Conservation (phyloP, 768 basidiomycete genomes). For the Psilocybe sp. region DNA sequence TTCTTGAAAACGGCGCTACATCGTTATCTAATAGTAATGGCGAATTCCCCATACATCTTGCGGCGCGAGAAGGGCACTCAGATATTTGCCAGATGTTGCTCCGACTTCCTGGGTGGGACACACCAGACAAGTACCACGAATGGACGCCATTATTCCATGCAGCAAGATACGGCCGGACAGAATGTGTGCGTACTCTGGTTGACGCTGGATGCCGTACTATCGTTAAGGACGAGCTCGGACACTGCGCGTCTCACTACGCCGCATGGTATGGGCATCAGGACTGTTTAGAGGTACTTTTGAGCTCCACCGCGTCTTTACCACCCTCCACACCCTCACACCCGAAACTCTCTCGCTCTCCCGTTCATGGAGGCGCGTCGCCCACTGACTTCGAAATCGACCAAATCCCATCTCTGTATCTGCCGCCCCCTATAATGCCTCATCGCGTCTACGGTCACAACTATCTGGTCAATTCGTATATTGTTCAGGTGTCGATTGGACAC, state of each 20-base stretch:
- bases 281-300: conserved; percentile 62
- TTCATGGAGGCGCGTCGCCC: conserved; percentile 30
- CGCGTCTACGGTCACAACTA: conserved; percentile 97
- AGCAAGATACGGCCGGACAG: conserved; percentile 76
- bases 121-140: conserved; percentile 94
- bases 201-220: conserved; percentile 77
- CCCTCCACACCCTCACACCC: conserved; percentile 16
- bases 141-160: conserved; percentile 99
- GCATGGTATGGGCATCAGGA: conserved; percentile 91
- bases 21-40: conserved; percentile 89
- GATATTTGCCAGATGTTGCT: conserved; percentile 81
- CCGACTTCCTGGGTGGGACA: conserved; percentile 74
- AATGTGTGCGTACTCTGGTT: conserved; percentile 76
- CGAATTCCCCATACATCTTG: conserved; percentile 96
- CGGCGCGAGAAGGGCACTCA: conserved; percentile 87
- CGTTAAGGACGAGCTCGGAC: conserved; percentile 78
- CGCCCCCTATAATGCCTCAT: conserved; percentile 98
- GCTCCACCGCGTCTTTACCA: conserved; percentile 33
- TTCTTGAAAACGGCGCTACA: conserved; percentile 75
- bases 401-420: conserved; percentile 92
- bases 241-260: conserved; percentile 87
- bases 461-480: conserved; percentile 80
- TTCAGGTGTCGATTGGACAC: conserved; percentile 84
- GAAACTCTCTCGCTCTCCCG: conserved; percentile 35
- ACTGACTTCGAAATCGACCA: conserved; percentile 78